Percentiles rank a stretch among this genome's conserved stretches.
Evolutionary conservation across 176 grass and related monocot species (phyloP).

Genomic region (Triticum aestivum): DNA sequence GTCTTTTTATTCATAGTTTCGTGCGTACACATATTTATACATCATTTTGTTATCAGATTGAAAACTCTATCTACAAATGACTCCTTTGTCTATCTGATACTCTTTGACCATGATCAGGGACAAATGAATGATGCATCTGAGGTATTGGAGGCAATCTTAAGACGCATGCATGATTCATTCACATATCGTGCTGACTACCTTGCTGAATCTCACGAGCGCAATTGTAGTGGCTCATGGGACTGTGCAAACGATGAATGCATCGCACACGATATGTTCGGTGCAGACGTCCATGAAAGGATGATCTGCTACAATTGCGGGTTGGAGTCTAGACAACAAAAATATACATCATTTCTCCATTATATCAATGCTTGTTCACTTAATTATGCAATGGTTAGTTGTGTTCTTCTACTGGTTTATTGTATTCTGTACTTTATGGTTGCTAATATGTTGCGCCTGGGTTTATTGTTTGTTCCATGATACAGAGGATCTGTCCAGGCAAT

Average conservation of each 20-base stretch:
- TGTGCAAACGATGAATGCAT: slow-evolving; percentile 72
- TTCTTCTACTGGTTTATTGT: slow-evolving; percentile 15
- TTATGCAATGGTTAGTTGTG: slow-evolving; percentile 55
- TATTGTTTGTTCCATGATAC: slow-evolving; percentile 21
- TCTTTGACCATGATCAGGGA: slow-evolving; percentile 35
- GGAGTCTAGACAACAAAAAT: slow-evolving; percentile 73
- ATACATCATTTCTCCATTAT: slow-evolving; percentile 86
- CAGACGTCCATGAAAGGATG: slow-evolving; percentile 71
- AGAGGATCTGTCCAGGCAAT: slow-evolving; percentile 61
- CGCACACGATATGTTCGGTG: slow-evolving; percentile 71
- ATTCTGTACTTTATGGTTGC: neutral
- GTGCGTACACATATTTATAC: neutral
- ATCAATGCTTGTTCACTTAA: slow-evolving; percentile 83
- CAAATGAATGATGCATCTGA: slow-evolving; percentile 98
- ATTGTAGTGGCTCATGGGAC: slow-evolving; percentile 63
- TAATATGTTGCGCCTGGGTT: neutral
- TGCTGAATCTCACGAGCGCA: slow-evolving; percentile 39
- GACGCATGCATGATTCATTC: slow-evolving; percentile 74
- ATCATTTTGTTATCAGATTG: neutral
- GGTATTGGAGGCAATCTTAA: slow-evolving; percentile 78
- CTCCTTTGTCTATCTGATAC: neutral
- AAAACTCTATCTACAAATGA: neutral
- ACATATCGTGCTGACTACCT: slow-evolving; percentile 40
- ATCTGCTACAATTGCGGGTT: slow-evolving; percentile 64
- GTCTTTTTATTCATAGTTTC: slow-evolving; percentile 11